Evolutionary conservation across 257 asterid species (phyloP), one percentile per base, ranked within the genome.

Genomic region (Handroanthus guayacan): DNA sequence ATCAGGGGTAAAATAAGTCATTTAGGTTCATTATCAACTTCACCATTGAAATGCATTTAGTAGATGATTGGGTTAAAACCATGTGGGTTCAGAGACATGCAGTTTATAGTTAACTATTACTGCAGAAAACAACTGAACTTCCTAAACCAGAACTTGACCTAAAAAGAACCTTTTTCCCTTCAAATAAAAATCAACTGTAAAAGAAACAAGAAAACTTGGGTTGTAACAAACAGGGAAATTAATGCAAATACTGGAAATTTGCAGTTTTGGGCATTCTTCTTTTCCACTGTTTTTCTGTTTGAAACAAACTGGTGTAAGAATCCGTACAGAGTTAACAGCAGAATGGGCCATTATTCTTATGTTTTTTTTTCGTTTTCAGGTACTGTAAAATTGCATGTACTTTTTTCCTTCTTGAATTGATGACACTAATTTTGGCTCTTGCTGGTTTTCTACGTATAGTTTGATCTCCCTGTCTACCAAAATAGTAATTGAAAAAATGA

Each of bases 51-150:
- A 41, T 71, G 5, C 48, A 71, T 54, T 56, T 80, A 61, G 64
- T 39, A 13, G 14, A 37, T 52, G 55, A 71, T 12, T 60, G 14
- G 63, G 54, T 65, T 36, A 61, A 69, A 50, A 18, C 76, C 10
- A 11, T 41, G 72, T 74, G 83, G 79, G 62, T 52, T 17, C 18
- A 60, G 36, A 45, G 61, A 44, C 47, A 16, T 55, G 74, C 72
- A 69, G 66, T 5, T 39, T 34, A n/a, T 66, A 66, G 69, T 44
- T 41, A 3, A 63, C 12, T 38, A 36, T 63, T 6, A 64, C 70
- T 43, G 54, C 38, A 38, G 39, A 44, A 44, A 34, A 61, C 16
- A 25, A 18, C 16, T 34, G 13, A 57, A 6, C 61, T 38, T 64
- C 66, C 67, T 43, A 20, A 47, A 34, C 62, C 47, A 45, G 73